A percentile compares a stretch with the other conserved stretches of the same genome.
Conservation (phyloP, 23 red algal species). For the Gracilaria caudata region DNA sequence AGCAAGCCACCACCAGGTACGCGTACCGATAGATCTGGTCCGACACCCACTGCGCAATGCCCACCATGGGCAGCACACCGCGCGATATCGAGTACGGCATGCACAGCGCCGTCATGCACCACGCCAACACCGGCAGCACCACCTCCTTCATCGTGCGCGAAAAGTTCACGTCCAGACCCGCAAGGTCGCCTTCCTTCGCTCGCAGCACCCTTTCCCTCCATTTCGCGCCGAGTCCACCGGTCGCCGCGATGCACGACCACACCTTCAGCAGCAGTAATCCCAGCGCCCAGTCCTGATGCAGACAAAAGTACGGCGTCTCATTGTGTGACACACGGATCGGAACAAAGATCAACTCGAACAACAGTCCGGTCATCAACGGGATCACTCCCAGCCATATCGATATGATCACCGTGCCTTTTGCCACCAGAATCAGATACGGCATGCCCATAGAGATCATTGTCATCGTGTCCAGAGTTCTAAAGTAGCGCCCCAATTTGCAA, state of each 20-base stretch:
- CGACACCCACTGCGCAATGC: slow-evolving; percentile 22
- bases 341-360: slow-evolving; percentile 79
- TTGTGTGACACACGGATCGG: slow-evolving; percentile 58
- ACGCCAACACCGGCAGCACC: slow-evolving; percentile 64
- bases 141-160: slow-evolving; percentile 53
- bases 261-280: slow-evolving; percentile 73
- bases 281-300: slow-evolving; percentile 83
- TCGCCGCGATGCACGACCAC: slow-evolving; percentile 49
- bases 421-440: slow-evolving; percentile 46
- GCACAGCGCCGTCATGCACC: slow-evolving; percentile 29
- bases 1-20: slow-evolving; percentile 45
- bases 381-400: slow-evolving; percentile 65
- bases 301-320: slow-evolving; percentile 67
- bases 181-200: slow-evolving; percentile 56
- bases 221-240: slow-evolving; percentile 38
- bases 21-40: slow-evolving; percentile 61
- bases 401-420: slow-evolving; percentile 54
- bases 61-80: slow-evolving; percentile 44
- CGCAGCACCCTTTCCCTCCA: slow-evolving; percentile 62
- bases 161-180: slow-evolving; percentile 63
- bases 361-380: slow-evolving; percentile 68
- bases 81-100: slow-evolving; percentile 55
- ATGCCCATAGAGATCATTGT: slow-evolving; percentile 29
- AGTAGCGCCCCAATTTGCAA: slow-evolving; percentile 24
- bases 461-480: slow-evolving; percentile 41